Base-by-base conservation (phyloP, 441 rosid species). In the Pelargonium hybrid region DNA sequence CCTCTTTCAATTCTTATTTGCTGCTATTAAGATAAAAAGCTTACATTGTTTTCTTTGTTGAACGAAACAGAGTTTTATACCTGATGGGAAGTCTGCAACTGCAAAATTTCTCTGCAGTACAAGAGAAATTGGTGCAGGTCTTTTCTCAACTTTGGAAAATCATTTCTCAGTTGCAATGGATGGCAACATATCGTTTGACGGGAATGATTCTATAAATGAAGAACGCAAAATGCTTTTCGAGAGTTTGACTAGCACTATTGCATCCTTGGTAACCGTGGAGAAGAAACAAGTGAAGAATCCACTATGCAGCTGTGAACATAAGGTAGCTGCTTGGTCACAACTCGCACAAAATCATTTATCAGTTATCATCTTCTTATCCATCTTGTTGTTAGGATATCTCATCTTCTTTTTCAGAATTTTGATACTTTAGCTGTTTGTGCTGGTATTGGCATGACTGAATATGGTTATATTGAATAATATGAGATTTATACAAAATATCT, bases 241-340 rank as follows among this genome's bases (percentile, higher is more conserved):
- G 74, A 82, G 57, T 68, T 73, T 90, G 67, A 75, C 82, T 77
- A 78, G 48, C 79, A 78, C 80, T 65, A 66, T 86, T 41, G 64
- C 80, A 66, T 79, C 80, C 9, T 45, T 87, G 77, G 73, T 75
- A 57, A n/a, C n/a, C n/a, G n/a, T n/a, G n/a, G n/a, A n/a, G n/a
- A 74, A 47, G 47, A 71, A 82, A 70, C 83, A 81, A 74, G 83
- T 52, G 52, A 75, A 72, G 75, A 70, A 80, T 72, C 76, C 72
- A 18, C 45, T 31, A 54, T 74, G 79, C 65, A 73, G 76, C 71
- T 78, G 82, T 82, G 50, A 81, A 47, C 62, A 77, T 82, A 82
- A 90, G 98, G 98, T 93, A 93, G 94, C 86, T 80, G 83, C 84
- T 80, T 84, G 80, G 86, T 73, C 89, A 87, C 82, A 54, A 78